A percentile compares a stretch with the other conserved stretches of the same genome.
Conservation (phyloP, 2,329 filamentous ascomycete genomes). For the Diaporthe citrichinensis region DNA sequence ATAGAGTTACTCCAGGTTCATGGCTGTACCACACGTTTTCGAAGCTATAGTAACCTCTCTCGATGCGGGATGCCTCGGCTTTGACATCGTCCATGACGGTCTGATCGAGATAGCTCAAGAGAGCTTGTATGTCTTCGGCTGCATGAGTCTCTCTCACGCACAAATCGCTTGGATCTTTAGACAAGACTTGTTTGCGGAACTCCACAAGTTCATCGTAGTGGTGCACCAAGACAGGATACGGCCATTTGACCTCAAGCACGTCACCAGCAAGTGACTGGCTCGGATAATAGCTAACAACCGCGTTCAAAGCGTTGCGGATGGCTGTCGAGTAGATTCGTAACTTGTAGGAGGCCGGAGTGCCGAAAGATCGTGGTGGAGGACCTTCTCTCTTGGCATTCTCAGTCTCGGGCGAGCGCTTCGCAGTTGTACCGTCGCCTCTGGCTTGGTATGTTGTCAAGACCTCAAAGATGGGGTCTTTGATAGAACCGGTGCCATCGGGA, state of each 20-base stretch:
- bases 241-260: constrained; percentile 43
- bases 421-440: no score
- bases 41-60: constrained; percentile 42
- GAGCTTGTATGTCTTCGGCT: constrained; percentile 40
- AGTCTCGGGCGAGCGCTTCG: no score
- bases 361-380: no score
- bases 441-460: no score
- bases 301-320: constrained; percentile 46
- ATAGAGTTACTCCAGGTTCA: constrained; percentile 42
- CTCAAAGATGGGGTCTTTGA: no score
- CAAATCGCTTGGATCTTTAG: constrained; percentile 28
- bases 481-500: no score
- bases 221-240: constrained; percentile 48
- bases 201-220: constrained; percentile 47
- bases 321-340: constrained; percentile 42
- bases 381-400: not conserved
- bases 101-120: constrained; percentile 45
- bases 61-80: constrained; percentile 43
- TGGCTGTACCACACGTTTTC: constrained; percentile 43
- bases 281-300: constrained; percentile 49
- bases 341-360: no score
- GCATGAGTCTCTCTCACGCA: constrained; percentile 43
- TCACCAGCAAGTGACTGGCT: constrained; percentile 44
- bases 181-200: constrained; percentile 33
- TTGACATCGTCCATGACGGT: constrained; percentile 45